Percentiles rank a stretch among this genome's conserved stretches.
Conservation (phyloP, 1,284 basidiomycete genomes). For the Marasmius tenuissimus region DNA sequence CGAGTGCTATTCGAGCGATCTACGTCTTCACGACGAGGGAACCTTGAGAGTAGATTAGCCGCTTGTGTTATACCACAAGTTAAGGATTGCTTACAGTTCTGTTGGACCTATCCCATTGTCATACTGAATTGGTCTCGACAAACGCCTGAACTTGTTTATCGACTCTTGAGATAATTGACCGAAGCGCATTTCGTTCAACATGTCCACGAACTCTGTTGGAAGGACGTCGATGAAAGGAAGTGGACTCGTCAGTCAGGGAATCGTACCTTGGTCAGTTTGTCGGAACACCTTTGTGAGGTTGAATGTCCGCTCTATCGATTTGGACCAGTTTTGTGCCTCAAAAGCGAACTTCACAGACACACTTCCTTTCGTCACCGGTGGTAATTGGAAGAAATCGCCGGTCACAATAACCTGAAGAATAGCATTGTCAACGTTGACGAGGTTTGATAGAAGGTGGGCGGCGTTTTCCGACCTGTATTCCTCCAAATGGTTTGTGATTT, state of each 20-base stretch:
- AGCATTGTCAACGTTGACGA: constrained; percentile 9
- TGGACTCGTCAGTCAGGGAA: neutral
- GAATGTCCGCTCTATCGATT: constrained; percentile 75
- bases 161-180: constrained; percentile 55
- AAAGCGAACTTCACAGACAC: constrained; percentile 73
- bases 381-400: constrained; percentile 97
- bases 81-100: constrained; percentile 57
- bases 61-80: constrained; percentile 1
- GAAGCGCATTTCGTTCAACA: constrained; percentile 90
- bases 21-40: constrained; percentile 90
- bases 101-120: constrained; percentile 80
- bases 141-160: constrained; percentile 55
- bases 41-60: constrained; percentile 42
- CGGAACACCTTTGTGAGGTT: constrained; percentile 90
- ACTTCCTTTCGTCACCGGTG: constrained; percentile 69
- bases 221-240: neutral
- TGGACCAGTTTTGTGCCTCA: constrained; percentile 84
- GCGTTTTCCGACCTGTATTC: constrained; percentile 72
- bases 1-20: constrained; percentile 78
- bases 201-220: constrained; percentile 75
- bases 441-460: neutral
- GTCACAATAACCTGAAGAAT: constrained; percentile 72
- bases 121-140: constrained; percentile 62
- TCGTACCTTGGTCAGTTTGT: constrained; percentile 65
- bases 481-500: constrained; percentile 80